Base-by-base conservation (phyloP, 2,329 filamentous ascomycete species). In the Epicoccum sorghinum region DNA sequence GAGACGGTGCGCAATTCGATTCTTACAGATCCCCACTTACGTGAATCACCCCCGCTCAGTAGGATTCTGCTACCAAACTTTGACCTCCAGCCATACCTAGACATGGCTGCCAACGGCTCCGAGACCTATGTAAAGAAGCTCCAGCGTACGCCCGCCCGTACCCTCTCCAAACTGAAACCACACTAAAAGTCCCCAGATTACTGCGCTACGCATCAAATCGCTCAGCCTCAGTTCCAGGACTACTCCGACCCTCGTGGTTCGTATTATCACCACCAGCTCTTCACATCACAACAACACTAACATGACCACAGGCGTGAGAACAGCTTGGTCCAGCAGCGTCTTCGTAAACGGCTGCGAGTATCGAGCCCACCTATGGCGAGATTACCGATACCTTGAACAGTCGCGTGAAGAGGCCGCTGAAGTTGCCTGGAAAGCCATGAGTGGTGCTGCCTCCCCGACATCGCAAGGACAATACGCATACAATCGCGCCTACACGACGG, bases 391-490 rank as follows among this genome's bases (percentile, higher is more conserved):
- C 57, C 68, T 73, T 51, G 69, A 70, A 41, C 71, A 72, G 44
- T 73, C 68, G 47, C 69, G 69, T 50, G 71, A 73, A 62, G 71
- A 73, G 43, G 71, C 71, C 23, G 71, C 71, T 39, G 70, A 73
- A 47, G 61, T 72, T 7, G 71, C 71, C 3, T 71, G 66, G 65
- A 72, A 70, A 49, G 58, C 68, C 18, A 59, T 72, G 55, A 67
- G 45, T 43, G 51, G 27, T 40, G 9, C 53, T 13, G 22, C 18
- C 6, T 43, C 52, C 42, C 37, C 41, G 38, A 53, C 56, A 29
- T 43, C 49, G 23, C 63, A 65, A 43, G 54, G 35, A 33, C 66
- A 63, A 52, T 65, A 65, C 38, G 49, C 54, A 38, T 61, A 67
- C 41, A 38, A 43, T 35, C 62, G 61, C 9, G 55, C 59, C 42